phyloP scores from a whole-genome alignment of 805 yeast genomes.

The Brettanomyces bruxellensis region DNA sequence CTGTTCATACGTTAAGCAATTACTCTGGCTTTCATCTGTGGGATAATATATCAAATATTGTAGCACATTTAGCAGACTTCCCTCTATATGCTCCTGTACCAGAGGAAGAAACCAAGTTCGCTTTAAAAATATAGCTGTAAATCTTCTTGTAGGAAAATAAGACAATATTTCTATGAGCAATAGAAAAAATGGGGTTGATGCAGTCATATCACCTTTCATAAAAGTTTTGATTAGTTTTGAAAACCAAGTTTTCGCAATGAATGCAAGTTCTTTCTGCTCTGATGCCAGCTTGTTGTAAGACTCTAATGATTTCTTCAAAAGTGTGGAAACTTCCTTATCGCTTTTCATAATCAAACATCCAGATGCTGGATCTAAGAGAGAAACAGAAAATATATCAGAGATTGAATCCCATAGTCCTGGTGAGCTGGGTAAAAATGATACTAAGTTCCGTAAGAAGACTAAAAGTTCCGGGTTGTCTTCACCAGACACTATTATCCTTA shows the following conservation, averaged over 20 bases:
- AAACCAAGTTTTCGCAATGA: background rate
- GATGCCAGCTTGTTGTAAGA: background rate
- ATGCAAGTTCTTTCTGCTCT: background rate
- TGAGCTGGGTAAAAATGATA: background rate
- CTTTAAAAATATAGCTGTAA: slow-evolving; percentile 22
- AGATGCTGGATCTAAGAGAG: slow-evolving; percentile 20
- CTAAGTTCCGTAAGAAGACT: background rate
- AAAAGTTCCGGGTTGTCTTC: background rate
- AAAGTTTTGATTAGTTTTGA: background rate
- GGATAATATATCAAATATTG: slow-evolving; percentile 28
- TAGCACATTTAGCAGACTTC: slow-evolving; percentile 6
- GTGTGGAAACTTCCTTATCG: too few relatives aligned
- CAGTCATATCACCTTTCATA: background rate
- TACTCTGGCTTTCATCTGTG: slow-evolving; percentile 25
- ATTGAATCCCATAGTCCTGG: slow-evolving; percentile 1
- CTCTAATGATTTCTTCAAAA: too few relatives aligned
- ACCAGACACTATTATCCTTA: too few relatives aligned
- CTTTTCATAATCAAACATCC: too few relatives aligned
- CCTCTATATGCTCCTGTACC: background rate
- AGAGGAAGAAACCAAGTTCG: slow-evolving; percentile 17
- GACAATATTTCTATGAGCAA: slow-evolving; percentile 26
- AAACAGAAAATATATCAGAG: slow-evolving; percentile 25
- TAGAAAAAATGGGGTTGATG: slow-evolving; percentile 5
- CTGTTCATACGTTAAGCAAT: too few relatives aligned
- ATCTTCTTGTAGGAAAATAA: slow-evolving; percentile 33